phyloP scores from a whole-genome alignment of 345 rosid species.

The Moricandia arvensis region DNA sequence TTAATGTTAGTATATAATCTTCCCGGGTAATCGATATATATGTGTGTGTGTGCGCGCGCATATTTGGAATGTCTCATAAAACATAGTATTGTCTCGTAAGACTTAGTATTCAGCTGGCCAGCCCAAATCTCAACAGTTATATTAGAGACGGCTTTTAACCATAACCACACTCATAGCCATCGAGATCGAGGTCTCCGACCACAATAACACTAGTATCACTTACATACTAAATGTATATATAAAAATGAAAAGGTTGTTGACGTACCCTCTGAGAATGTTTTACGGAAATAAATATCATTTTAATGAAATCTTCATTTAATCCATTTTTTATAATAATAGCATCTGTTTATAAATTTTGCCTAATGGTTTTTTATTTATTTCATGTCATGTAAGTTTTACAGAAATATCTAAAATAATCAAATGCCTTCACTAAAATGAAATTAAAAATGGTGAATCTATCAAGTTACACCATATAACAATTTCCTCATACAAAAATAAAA shows the following conservation, averaged over 20 bases:
- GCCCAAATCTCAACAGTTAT: background rate
- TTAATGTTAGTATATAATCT: too few relatives aligned
- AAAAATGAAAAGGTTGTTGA: background rate
- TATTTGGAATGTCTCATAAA: background rate
- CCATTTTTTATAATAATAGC: background rate
- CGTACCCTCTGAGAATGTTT: background rate
- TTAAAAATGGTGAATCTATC: background rate
- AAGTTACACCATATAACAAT: background rate
- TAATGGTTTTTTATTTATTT: background rate
- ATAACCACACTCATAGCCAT: slow-evolving; percentile 30
- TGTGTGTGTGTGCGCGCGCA: too few relatives aligned
- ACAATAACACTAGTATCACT: background rate
- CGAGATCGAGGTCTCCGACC: slow-evolving; percentile 29
- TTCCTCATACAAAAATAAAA: background rate
- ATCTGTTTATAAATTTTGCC: background rate
- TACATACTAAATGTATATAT: background rate
- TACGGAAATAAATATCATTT: too few relatives aligned
- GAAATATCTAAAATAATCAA: background rate
- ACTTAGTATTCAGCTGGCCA: background rate
- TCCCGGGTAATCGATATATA: too few relatives aligned
- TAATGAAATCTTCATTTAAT: background rate
- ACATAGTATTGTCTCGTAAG: too few relatives aligned
- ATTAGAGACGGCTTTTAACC: slow-evolving; percentile 10
- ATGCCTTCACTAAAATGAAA: background rate
- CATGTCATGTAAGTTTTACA: background rate